Percentiles rank a stretch among this genome's conserved stretches.
These are phyloP conservation scores for Leccinum fibrillosum DNA, from an alignment of 768 basidiomycete species.

Conservation along the genomic window DNA sequence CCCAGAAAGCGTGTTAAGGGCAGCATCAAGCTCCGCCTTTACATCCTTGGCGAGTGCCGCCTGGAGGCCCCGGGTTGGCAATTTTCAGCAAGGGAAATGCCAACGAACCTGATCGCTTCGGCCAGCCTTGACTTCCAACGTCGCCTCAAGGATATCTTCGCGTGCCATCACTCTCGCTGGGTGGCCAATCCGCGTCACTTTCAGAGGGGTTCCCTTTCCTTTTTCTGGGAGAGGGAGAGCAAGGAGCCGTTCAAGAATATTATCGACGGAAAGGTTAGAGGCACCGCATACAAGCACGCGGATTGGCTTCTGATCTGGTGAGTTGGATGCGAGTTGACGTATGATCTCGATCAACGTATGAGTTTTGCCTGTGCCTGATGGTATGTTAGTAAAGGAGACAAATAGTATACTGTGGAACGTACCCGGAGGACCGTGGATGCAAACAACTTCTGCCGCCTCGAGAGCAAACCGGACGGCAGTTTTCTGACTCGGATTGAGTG, in stretches of 20 bases:
- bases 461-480: constrained; percentile 82
- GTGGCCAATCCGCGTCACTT: constrained; percentile 88
- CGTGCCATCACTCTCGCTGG: constrained; percentile 87
- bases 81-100: neutral
- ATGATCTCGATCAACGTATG: constrained; percentile 94
- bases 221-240: constrained; percentile 52
- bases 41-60: constrained; percentile 86
- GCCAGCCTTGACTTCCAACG: constrained; percentile 69
- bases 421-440: constrained; percentile 98
- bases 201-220: constrained; percentile 41
- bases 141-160: constrained; percentile 62
- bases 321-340: constrained; percentile 65
- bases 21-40: constrained; percentile 76
- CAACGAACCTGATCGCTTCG: constrained; percentile 61
- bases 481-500: constrained; percentile 81
- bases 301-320: constrained; percentile 42
- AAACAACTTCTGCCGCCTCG: constrained; percentile 76
- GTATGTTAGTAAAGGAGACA: neutral
- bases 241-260: constrained; percentile 84
- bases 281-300: constrained; percentile 89
- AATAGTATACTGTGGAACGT: neutral
- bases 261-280: constrained; percentile 93
- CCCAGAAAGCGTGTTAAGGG: constrained; percentile 63
- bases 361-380: constrained; percentile 86
- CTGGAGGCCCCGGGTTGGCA: constrained; percentile 34